Conservation (phyloP, 768 basidiomycete species). For the Boletus pseudo-olivaceus region DNA sequence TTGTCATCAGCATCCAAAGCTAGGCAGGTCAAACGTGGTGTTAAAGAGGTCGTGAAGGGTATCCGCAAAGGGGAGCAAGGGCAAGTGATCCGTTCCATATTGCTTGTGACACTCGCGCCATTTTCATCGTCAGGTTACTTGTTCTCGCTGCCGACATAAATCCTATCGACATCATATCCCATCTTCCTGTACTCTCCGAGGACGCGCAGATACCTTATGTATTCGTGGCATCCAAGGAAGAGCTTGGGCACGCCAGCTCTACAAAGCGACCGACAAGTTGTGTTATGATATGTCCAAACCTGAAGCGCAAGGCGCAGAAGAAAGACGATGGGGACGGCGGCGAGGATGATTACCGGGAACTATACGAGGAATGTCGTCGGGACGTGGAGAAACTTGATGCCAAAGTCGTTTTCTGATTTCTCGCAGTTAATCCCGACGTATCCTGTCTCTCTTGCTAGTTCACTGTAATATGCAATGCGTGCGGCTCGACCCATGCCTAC, state of each 20-base stretch:
- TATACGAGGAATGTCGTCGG: conserved; percentile 80
- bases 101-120: conserved; percentile 3
- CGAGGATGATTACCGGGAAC: conserved; percentile 82
- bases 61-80: conserved; percentile 97
- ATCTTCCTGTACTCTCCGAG: conserved; percentile 91
- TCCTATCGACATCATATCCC: conserved; percentile 97
- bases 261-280: conserved; percentile 99
- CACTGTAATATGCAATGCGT: too few relatives aligned
- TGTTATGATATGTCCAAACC: conserved; percentile 87
- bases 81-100: conserved; percentile 40
- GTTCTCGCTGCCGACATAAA: conserved; percentile 96
- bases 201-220: conserved; percentile 90
- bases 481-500: too few relatives aligned
- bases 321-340: conserved; percentile 60
- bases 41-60: conserved; percentile 98
- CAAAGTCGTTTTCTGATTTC: conserved; percentile 56
- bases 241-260: conserved; percentile 90
- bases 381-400: conserved; percentile 84
- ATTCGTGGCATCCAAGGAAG: conserved; percentile 90
- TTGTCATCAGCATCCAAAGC: conserved; percentile 74
- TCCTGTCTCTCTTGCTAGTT: neutral
- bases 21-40: conserved; percentile 94
- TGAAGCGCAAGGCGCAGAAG: conserved; percentile 65
- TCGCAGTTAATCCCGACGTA: neutral
- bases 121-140: conserved; percentile 55